Evolutionary conservation across 345 rosid species (phyloP).

Genomic region (Eucalyptus guilfoylei): DNA sequence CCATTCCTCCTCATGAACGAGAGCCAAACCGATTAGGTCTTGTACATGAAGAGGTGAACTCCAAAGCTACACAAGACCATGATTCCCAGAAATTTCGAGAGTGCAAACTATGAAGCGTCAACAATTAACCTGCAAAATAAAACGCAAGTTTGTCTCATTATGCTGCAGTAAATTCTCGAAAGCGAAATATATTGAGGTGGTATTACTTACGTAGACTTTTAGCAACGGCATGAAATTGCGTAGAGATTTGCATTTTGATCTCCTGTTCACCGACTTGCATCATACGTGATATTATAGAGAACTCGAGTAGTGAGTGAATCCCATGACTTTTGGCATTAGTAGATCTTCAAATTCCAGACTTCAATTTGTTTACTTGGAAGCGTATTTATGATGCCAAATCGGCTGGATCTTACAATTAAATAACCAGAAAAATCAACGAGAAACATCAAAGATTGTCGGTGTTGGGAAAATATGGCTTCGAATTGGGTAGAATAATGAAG

Average conservation of each 20-base stretch:
- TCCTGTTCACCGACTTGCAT: not conserved
- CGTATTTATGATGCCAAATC: not conserved
- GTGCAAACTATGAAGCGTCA: not conserved
- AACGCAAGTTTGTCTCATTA: accelerated
- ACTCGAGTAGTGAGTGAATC: not conserved
- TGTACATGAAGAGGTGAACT: not conserved
- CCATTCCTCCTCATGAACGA: not conserved
- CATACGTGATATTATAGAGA: not conserved
- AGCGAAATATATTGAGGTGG: not conserved
- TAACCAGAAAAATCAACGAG: not conserved
- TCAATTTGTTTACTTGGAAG: not conserved
- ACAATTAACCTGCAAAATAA: not conserved
- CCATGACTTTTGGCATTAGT: not conserved
- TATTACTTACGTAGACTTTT: not conserved
- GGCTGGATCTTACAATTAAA: not conserved
- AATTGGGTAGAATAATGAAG: too few species aligned
- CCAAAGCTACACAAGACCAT: not conserved
- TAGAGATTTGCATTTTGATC: not conserved
- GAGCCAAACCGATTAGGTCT: not conserved
- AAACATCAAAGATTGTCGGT: not conserved
- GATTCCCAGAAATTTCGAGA: too few species aligned
- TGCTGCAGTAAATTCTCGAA: accelerated
- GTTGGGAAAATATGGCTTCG: too few species aligned
- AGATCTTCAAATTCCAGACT: not conserved
- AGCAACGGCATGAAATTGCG: accelerated